Conservation (phyloP, 495 filamentous ascomycete genomes). For the Talaromyces adpressus region DNA sequence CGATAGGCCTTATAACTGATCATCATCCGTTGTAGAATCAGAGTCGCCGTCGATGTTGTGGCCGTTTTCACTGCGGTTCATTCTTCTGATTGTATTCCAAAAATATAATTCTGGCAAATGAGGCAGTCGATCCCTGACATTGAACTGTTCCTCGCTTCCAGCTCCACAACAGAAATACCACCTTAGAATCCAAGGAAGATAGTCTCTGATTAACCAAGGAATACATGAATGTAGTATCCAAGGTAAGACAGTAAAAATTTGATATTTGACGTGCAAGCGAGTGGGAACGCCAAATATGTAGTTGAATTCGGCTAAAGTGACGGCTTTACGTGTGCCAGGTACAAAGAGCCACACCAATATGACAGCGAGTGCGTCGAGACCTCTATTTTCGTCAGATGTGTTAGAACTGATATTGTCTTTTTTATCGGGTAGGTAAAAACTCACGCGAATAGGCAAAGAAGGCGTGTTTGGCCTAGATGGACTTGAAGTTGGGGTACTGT, state of each 20-base stretch:
- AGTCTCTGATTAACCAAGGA: conserved; percentile 3
- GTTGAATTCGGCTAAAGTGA: conserved; percentile 16
- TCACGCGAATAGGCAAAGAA: conserved; percentile 15
- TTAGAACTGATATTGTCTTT: neutral
- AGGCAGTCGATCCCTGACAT: neutral
- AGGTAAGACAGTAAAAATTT: conserved; percentile 18
- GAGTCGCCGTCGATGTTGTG: neutral
- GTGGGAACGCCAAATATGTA: conserved; percentile 26
- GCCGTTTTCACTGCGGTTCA: neutral
- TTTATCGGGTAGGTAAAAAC: neutral
- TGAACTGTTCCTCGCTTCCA: neutral
- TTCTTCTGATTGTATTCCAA: conserved; percentile 6
- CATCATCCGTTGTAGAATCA: neutral
- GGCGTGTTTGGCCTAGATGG: conserved; percentile 7
- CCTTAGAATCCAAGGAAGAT: conserved; percentile 5
- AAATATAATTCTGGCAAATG: conserved; percentile 8
- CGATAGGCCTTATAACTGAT: neutral
- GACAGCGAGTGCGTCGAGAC: conserved; percentile 12
- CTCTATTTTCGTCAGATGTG: neutral
- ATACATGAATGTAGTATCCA: conserved; percentile 16
- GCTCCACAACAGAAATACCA: conserved; percentile 7
- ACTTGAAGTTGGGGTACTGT: conserved; percentile 12
- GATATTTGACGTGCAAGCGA: conserved; percentile 25
- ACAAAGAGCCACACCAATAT: conserved; percentile 20
- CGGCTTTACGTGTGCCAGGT: conserved; percentile 12